Evolutionary conservation across 1,139 yeast species (phyloP), one percentile per base, ranked within the genome.

Genomic region (Debaryomycetaceae sp.): DNA sequence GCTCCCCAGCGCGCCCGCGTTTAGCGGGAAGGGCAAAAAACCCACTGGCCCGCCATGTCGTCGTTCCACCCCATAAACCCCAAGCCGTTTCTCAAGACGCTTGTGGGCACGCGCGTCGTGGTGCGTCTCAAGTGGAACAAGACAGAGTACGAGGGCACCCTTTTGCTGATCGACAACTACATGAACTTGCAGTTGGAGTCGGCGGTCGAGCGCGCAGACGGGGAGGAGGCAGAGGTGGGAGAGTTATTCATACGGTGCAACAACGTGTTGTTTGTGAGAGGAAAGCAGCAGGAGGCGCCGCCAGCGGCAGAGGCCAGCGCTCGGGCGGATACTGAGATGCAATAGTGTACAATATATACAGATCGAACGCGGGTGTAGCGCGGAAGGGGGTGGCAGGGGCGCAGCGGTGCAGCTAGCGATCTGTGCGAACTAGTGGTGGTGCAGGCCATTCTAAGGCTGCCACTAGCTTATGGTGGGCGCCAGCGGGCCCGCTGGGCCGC

Each of bases 41-140:
- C 25, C 12, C 25, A 23, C 25, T 23, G 25, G 14, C 9, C 7
- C 6, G 25, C 12, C 25, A 33, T 33, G 36, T 30, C 33, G 6
- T 39, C 71, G 82, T 75, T 82, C 43, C 79, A 78, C 41, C 93
- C 93, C 11, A 65, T 82, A 13, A 89, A 89, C 50, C 98, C 98
- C 16, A 88, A 84, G 53, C 97, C 97, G 18, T 91, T 82, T 46
- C 64, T 91, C 34, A 82, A 82, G 40, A 80, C 83, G 16, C 72
- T 91, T 28, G 67, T 83, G 14, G 80, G 82, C 36, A 71, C 78
- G 39, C 65, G 63, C 15, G 88, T 91, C 11, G 60, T 81, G n/a
- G 94, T 91, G n/a, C 75, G 91, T 34, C 71, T 91, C 40, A 91
- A 91, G 56, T 93, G 96, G 83, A 91, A 88, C 50, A 76, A 75